A percentile compares a stretch with the other conserved stretches of the same genome.
Evolutionary conservation across 768 basidiomycete genomes (phyloP).

Genomic region (Boletus barrowsii): DNA sequence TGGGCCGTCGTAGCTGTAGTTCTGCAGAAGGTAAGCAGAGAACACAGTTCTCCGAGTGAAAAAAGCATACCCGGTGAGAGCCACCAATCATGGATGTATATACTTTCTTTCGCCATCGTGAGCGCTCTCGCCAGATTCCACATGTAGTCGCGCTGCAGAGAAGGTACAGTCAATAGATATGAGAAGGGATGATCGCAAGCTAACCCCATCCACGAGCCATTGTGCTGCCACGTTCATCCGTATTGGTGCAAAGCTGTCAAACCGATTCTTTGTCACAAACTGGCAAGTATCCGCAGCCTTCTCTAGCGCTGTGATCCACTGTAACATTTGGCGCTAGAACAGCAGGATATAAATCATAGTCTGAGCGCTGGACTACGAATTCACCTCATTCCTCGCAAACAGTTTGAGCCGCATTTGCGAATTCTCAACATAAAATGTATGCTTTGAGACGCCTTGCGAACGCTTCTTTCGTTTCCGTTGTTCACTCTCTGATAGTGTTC

Average conservation of each 20-base stretch:
- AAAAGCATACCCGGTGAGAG: slow-evolving; percentile 67
- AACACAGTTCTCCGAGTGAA: not conserved
- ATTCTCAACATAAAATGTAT: slow-evolving; percentile 92
- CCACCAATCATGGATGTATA: slow-evolving; percentile 99
- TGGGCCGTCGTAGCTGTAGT: slow-evolving; percentile 79
- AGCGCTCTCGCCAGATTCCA: slow-evolving; percentile 96
- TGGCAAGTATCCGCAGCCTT: slow-evolving; percentile 72
- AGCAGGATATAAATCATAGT: slow-evolving; percentile 2
- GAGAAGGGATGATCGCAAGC: slow-evolving; percentile 26
- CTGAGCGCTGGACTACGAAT: not conserved
- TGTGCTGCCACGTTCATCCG: slow-evolving; percentile 91
- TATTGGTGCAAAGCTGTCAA: slow-evolving; percentile 92
- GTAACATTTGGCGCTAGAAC: slow-evolving; percentile 85
- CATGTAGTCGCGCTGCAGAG: slow-evolving; percentile 87
- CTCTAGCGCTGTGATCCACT: slow-evolving; percentile 93
- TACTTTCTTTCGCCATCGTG: slow-evolving; percentile 78
- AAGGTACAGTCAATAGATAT: slow-evolving; percentile 3
- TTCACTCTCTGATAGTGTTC: slow-evolving; percentile 30
- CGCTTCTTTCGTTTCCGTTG: slow-evolving; percentile 47
- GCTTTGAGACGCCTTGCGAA: slow-evolving; percentile 72
- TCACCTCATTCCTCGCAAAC: slow-evolving; percentile 81
- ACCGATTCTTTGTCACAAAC: slow-evolving; percentile 80
- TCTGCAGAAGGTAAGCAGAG: slow-evolving; percentile 41
- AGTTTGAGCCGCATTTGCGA: slow-evolving; percentile 87
- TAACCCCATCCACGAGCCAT: slow-evolving; percentile 96